Conservation (phyloP, 192 early-diverging fungal species). For the Chytriomyces sp. region DNA sequence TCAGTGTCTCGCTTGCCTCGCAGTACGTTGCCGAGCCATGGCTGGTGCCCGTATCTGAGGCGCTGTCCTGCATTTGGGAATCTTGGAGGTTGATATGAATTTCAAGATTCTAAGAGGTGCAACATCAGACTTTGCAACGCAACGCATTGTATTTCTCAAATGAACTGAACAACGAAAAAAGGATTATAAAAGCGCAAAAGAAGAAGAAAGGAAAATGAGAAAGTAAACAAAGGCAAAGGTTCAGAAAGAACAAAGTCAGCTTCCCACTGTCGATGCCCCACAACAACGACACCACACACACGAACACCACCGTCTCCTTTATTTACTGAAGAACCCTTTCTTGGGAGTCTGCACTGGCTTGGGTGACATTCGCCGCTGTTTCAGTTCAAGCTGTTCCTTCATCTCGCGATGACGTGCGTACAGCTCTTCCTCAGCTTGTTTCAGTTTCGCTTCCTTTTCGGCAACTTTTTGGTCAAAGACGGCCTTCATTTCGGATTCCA, state of each 20-base stretch:
- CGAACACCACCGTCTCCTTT: not conserved
- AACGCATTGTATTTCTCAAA: too few relatives aligned
- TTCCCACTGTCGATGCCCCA: too few relatives aligned
- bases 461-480: conserved; percentile 99
- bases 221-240: not conserved
- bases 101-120: too few relatives aligned
- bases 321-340: conserved; percentile 26
- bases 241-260: not conserved
- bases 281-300: not conserved
- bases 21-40: too few relatives aligned
- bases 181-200: not conserved
- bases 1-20: too few relatives aligned
- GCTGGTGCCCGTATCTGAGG: too few relatives aligned
- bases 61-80: too few relatives aligned
- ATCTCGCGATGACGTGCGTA: conserved; percentile 97
- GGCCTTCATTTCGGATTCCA: conserved; percentile 98
- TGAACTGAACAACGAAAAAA: too few relatives aligned
- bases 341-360: not conserved
- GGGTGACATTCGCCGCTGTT: conserved; percentile 11
- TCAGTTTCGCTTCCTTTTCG: conserved; percentile 98
- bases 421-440: conserved; percentile 94
- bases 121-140: too few relatives aligned
- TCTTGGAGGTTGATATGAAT: too few relatives aligned
- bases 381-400: conserved; percentile 88
- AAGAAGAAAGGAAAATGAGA: not conserved